These are phyloP conservation scores for Leishmania turanica DNA, from an alignment of 208 protist genomes.

Conservation along the genomic window DNA sequence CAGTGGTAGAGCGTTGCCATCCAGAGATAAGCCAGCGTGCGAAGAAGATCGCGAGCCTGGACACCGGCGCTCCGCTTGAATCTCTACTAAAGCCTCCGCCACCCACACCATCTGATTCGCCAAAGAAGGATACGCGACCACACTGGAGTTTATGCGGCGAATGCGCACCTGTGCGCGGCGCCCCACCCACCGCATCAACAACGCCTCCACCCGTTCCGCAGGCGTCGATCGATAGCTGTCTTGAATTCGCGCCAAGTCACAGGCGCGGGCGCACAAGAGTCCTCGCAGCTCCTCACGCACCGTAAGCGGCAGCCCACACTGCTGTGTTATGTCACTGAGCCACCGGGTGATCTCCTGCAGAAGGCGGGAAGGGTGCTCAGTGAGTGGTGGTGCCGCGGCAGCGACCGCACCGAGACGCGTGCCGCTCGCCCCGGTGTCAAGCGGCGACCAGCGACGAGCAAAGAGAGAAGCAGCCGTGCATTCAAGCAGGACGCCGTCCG, in stretches of 20 bases:
- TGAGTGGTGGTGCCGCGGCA: not conserved
- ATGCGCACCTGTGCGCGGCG: conserved; percentile 13
- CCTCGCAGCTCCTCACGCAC: conserved; percentile 13
- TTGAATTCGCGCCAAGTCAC: conserved; percentile 6
- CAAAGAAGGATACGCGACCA: not conserved
- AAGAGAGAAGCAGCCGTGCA: not conserved
- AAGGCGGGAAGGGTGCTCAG: not conserved
- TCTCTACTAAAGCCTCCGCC: conserved; percentile 15
- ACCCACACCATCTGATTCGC: conserved; percentile 3
- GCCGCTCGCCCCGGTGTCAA: not conserved
- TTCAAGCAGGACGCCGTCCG: not conserved
- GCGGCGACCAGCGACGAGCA: not conserved
- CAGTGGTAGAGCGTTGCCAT: not conserved
- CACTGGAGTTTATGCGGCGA: not conserved
- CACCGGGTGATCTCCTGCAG: conserved; percentile 14
- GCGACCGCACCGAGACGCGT: not conserved
- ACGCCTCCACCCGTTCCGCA: conserved; percentile 11
- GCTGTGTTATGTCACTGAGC: conserved; percentile 7
- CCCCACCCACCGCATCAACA: conserved; percentile 20
- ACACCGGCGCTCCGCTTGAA: not conserved
- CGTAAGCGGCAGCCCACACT: conserved; percentile 7
- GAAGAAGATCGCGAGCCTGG: not conserved
- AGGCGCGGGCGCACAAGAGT: conserved; percentile 10
- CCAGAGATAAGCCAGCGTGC: not conserved
- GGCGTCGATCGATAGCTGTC: not conserved